Evolutionary conservation across 805 yeast genomes (phyloP), one percentile per base, ranked within the genome.

Genomic region (Candida montana): DNA sequence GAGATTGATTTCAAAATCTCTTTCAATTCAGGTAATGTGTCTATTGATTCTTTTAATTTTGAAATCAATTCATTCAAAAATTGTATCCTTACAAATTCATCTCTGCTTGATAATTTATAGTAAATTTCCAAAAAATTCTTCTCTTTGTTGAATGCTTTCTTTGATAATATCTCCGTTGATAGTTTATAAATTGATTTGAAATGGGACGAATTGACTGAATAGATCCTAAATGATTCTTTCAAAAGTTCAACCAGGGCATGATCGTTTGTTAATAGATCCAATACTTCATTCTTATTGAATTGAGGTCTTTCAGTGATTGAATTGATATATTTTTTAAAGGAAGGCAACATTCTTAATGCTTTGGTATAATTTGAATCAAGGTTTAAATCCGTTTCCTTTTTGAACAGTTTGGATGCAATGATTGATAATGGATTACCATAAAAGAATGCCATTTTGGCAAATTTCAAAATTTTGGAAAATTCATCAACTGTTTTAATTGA

Each of bases 291-390:
- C 1, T 28, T 5, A 31, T 35, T n/a, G 34, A 30, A 36, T 11
- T 40, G 37, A 12, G 37, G 18, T 30, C 45, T 37, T 29, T 46
- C 46, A 21, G 44, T 24, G 5, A 47, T 17, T 2, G 20, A 29
- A 26, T 53, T 55, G 6, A 64, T 44, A 36, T 51, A 48, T 17
- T 41, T 35, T 33, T 43, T 50, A 44, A 67, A 67, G 0, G 74
- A 66, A 0, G 68, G 66, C 26, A 68, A 48, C 50, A 55, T 51
- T 31, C 68, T 53, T 2, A 67, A 39, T 2, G 65, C 59, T 4
- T 37, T 33, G 12, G 42, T 35, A 34, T 64, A 52, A 13, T 26
- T 39, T 3, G 44, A 24, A 13, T 38, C 33, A 11, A 55, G 23
- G 1, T 30, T 15, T 5, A 38, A 3, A 6, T 26, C 27, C 3